These are phyloP conservation scores for Podaxis mareebaensis DNA, from an alignment of 768 basidiomycete genomes.

Conservation along the genomic window DNA sequence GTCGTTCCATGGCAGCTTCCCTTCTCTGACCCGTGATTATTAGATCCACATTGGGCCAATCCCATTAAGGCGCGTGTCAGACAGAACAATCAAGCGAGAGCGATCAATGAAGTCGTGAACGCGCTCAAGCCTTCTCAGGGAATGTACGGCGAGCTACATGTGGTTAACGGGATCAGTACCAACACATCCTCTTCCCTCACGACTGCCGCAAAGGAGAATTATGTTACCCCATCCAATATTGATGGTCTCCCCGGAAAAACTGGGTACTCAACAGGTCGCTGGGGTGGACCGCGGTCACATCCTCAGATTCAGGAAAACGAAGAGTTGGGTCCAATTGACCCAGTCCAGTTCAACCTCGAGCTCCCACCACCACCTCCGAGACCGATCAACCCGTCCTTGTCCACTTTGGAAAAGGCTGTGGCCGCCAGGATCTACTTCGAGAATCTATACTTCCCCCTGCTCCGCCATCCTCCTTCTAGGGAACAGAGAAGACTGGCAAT, in stretches of 20 bases:
- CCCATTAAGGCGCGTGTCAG: constrained; percentile 83
- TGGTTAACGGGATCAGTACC: constrained; percentile 77
- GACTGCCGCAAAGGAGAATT: constrained; percentile 74
- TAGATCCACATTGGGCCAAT: constrained; percentile 86
- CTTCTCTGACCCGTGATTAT: constrained; percentile 25
- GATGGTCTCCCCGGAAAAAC: constrained; percentile 57
- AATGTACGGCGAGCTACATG: constrained; percentile 57
- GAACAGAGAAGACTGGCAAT: constrained; percentile 84
- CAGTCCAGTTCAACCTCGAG: constrained; percentile 32
- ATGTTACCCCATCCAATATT: constrained; percentile 39
- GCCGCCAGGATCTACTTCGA: constrained; percentile 93
- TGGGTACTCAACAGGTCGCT: constrained; percentile 61
- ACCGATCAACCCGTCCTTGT: constrained; percentile 80
- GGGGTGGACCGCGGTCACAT: constrained; percentile 64
- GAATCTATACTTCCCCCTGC: constrained; percentile 83
- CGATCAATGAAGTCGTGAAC: constrained; percentile 76
- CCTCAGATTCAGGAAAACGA: constrained; percentile 66
- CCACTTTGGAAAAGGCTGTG: constrained; percentile 92
- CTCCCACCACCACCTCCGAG: constrained; percentile 44
- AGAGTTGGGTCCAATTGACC: constrained; percentile 35
- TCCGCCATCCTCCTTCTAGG: constrained; percentile 82
- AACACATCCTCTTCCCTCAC: constrained; percentile 72
- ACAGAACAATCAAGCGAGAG: constrained; percentile 64
- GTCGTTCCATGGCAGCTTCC: constrained; percentile 18
- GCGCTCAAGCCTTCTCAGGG: constrained; percentile 60